Evolutionary conservation across 192 early-diverging fungal genomes (phyloP), one percentile per base, ranked within the genome.

Genomic region (Entophlyctis luteolus): DNA sequence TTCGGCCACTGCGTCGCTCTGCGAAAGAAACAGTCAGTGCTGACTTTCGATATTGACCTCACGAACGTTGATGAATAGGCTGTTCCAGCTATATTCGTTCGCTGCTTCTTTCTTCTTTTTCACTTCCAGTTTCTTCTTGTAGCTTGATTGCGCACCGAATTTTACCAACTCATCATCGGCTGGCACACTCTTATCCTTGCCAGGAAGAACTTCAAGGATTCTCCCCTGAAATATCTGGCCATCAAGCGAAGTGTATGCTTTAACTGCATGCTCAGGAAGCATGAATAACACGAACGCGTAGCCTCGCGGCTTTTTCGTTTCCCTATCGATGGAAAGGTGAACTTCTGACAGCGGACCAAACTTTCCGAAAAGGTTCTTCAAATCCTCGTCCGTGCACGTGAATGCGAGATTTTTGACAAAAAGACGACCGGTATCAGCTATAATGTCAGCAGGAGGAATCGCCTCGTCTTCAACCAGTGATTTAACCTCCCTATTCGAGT

Each of bases 11-110:
- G 96, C 89, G 78, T 99, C 94, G 27, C 86, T 83, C 89, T 88
- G 55, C 67, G 32, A 55, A 63, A 75, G 62, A 55, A 12, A 31
- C 57, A 32, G 32, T 55, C 14, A 16, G 20, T 27, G 23, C n/a
- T 29, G 23, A 10, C 25, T 48, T 47, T 8, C 23, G 34, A 23
- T 8, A 47, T 46, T 23, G 14, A 14, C 4, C 22, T 0, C 20
- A 4, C 85, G 59, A 79, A 90, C 92, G 65, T 89, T 95, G 91
- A 98, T 93, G 63, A 94, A 99, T 57, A 99, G 77, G 37, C 85
- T 86, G 80, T 95, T 97, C 96, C 96, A 99, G 77, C 92, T 95
- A 53, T 93, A 94, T 62, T 92, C 92, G 70, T 84, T 91, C 23
- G 79, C 81, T 22, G 91, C 89, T 35, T 84, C 71, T 10, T 84